phyloP scores from a whole-genome alignment of 495 filamentous ascomycete genomes.

The Xylaria castorea region DNA sequence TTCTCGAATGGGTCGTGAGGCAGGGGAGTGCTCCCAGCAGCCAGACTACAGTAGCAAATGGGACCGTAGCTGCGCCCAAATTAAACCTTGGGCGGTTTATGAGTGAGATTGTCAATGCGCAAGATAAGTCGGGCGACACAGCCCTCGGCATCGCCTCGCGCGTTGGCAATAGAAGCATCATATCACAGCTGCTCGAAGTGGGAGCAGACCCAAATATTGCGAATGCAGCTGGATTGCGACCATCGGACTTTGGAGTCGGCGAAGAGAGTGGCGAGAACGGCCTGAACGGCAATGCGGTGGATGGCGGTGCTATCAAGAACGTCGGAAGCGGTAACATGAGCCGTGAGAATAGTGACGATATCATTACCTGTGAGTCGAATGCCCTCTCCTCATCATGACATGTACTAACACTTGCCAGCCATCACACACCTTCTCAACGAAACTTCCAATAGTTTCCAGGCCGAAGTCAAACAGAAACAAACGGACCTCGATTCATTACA shows the following conservation, averaged over 20 bases:
- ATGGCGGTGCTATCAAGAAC: conserved; percentile 38
- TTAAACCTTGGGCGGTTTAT: conserved; percentile 91
- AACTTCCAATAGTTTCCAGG: conserved; percentile 74
- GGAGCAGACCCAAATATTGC: conserved; percentile 87
- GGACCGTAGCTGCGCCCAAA: conserved; percentile 56
- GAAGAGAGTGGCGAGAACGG: conserved; percentile 51
- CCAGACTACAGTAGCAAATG: conserved; percentile 51
- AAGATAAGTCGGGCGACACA: conserved; percentile 91
- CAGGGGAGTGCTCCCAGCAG: conserved; percentile 66
- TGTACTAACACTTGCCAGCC: conserved; percentile 53
- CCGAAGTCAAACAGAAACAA: conserved; percentile 81
- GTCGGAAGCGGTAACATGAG: conserved; percentile 53
- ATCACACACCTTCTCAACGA: conserved; percentile 75
- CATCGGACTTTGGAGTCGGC: conserved; percentile 91
- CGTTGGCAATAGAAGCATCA: conserved; percentile 87
- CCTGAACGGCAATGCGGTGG: conserved; percentile 38
- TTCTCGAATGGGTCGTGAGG: conserved; percentile 91
- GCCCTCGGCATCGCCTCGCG: conserved; percentile 92
- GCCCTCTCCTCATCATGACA: neutral
- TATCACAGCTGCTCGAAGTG: conserved; percentile 91
- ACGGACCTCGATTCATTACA: conserved; percentile 79
- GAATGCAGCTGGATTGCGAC: conserved; percentile 84
- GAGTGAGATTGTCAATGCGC: conserved; percentile 91
- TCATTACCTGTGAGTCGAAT: conserved; percentile 67
- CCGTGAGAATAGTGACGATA: conserved; percentile 69